Base-by-base conservation (phyloP, 768 basidiomycete species). In the Podaxis sp. region DNA sequence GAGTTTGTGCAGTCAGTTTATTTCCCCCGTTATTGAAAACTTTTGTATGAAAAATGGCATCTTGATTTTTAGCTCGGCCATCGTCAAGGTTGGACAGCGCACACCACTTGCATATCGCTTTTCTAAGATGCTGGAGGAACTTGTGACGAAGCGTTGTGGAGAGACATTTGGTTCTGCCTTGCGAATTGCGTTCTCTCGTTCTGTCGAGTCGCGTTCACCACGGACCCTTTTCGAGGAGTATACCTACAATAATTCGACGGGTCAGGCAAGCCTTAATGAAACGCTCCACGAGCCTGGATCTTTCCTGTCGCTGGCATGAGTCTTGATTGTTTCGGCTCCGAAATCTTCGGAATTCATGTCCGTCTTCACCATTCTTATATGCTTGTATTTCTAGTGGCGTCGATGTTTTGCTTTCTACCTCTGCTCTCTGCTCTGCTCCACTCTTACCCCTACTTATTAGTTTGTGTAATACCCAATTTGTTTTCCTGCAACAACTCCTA, bases 101-200 rank as follows among this genome's bases (percentile, higher is more conserved):
- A 80, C 90, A 46, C 89, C 89, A 26, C 75, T 92, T 59, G 87
- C 89, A 3, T 80, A 82, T 58, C 82, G 85, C 28, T 86, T 84
- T 68, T 79, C 81, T 4, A 82, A 79, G 73, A 83, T 87, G 82
- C 69, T 89, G 36, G 78, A 82, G 64, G 82, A 84, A 57, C 71
- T 81, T 28, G 75, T 83, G 22, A 56, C 69, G 1, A 76, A 77
- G 58, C 74, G 72, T 42, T 81, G 79, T 65, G 78, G 78, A 8
- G 70, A 73, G 5, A 62, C 69, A 52, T 64, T 70, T 48, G 70
- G 71, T 48, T 62, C 70, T 28, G 68, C 72, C 30, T 63, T 71
- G 11, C 71, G 72, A 39, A 73, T 76, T 38, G 71, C 74, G 2
- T 77, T 77, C 66, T 73, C 77, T 40, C 76, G 74, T 33, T 73